Evolutionary conservation across 1,284 basidiomycete species (phyloP).

Genomic region (Cryptococcus jaspeensis): DNA sequence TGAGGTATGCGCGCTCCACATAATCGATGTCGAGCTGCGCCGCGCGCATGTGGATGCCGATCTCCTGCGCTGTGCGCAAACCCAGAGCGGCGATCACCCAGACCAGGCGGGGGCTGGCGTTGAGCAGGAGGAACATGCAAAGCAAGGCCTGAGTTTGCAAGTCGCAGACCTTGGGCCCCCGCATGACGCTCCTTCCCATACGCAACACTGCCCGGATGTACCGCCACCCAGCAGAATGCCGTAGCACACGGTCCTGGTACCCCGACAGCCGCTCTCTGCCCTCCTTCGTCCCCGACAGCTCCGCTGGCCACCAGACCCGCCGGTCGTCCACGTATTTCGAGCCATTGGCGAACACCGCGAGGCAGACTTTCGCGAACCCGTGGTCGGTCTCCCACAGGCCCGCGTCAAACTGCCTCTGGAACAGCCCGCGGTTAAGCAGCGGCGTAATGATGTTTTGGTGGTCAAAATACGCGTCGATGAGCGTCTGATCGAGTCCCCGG

Average conservation of each 20-base stretch:
- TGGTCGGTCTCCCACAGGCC: constrained; percentile 61
- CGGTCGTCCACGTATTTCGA: constrained; percentile 66
- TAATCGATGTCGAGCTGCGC: constrained; percentile 37
- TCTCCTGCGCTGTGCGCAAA: constrained; percentile 62
- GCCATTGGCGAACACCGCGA: constrained; percentile 73
- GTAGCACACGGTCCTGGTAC: constrained; percentile 42
- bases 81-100: constrained; percentile 72
- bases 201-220: constrained; percentile 66
- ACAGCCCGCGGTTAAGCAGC: constrained; percentile 73
- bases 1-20: constrained; percentile 66
- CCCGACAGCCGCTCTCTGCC: constrained; percentile 35
- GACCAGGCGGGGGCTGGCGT: constrained; percentile 65
- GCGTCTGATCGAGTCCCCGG: constrained; percentile 59
- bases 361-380: constrained; percentile 65
- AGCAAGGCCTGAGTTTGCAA: constrained; percentile 62
- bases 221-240: constrained; percentile 68
- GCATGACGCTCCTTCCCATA: constrained; percentile 57
- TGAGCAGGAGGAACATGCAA: constrained; percentile 56
- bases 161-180: constrained; percentile 66
- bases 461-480: constrained; percentile 70
- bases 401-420: constrained; percentile 62
- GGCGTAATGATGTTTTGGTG: constrained; percentile 64
- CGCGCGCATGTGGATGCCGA: constrained; percentile 48
- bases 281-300: constrained; percentile 43
- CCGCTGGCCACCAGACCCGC: constrained; percentile 56